Evolutionary conservation across 2,329 filamentous ascomycete genomes (phyloP).

Genomic region (Aquanectria penicillioides): DNA sequence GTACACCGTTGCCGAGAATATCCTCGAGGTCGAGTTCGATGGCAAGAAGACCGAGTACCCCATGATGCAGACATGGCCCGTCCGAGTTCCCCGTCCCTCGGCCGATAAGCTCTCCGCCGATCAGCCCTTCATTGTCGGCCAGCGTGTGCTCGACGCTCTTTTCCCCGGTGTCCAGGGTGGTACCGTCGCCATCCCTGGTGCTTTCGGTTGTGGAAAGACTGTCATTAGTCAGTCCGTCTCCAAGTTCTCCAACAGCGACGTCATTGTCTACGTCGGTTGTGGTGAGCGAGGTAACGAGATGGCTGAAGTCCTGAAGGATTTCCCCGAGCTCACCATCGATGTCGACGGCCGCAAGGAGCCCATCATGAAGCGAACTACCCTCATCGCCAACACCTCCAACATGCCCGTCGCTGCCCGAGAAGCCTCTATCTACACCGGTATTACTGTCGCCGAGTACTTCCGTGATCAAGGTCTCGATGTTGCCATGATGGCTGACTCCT

Average conservation of each 20-base stretch:
- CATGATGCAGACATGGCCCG: slow-evolving; percentile 99
- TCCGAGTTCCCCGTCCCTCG: slow-evolving; percentile 91
- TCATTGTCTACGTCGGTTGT: slow-evolving; percentile 94
- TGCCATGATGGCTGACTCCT: slow-evolving; percentile 99
- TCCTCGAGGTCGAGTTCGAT: slow-evolving; percentile 96
- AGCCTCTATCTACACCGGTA: slow-evolving; percentile 97
- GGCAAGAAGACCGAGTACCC: slow-evolving; percentile 92
- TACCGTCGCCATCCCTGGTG: slow-evolving; percentile 96
- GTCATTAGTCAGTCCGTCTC: slow-evolving; percentile 98
- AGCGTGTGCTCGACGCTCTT: slow-evolving; percentile 94
- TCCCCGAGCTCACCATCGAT: slow-evolving; percentile 96
- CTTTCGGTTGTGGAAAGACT: slow-evolving; percentile 99
- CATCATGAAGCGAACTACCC: slow-evolving; percentile 99
- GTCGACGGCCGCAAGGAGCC: slow-evolving; percentile 95
- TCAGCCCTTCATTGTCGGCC: slow-evolving; percentile 93
- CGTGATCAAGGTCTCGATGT: slow-evolving; percentile 96
- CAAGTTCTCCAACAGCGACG: slow-evolving; percentile 99
- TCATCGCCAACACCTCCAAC: slow-evolving; percentile 99
- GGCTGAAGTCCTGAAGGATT: slow-evolving; percentile 99
- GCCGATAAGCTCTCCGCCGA: slow-evolving; percentile 92
- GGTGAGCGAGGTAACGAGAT: slow-evolving; percentile 99
- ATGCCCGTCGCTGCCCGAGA: slow-evolving; percentile 99
- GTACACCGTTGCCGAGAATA: slow-evolving; percentile 94
- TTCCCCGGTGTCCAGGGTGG: slow-evolving; percentile 97
- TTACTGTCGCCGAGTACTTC: slow-evolving; percentile 96